Evolutionary conservation across 768 basidiomycete genomes (phyloP), one percentile per base, ranked within the genome.

Genomic region (Tulasnella sp.): DNA sequence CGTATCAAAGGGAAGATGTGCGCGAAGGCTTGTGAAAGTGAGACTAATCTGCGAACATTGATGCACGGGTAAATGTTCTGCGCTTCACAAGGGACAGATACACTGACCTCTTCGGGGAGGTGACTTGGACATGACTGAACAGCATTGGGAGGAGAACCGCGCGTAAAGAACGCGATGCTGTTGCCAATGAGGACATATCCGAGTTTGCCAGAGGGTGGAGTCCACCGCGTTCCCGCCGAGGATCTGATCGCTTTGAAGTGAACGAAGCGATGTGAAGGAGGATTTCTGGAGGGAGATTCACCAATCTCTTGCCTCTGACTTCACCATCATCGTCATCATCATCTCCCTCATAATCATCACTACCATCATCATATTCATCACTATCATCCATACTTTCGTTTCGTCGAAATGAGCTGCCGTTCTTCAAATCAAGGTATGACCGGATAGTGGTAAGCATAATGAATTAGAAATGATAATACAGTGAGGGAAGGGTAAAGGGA

Each of bases 251-350:
- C 49, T 51, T 51, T 39, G 49, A 27, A 1, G 35, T 31, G 40
- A 51, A 51, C 22, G 19, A 42, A 3, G 37, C 49, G 39, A 43
- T 51, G 49, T 51, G 35, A 22, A 42, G 39, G 28, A 51, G 20
- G 37, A 50, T n/a, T 28, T 50, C 48, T n/a, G 48, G 48, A n/a
- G 48, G 48, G 33, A 50, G 16, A 29, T 37, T 28, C 34, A 50
- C 27, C 2, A 50, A 19, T 15, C n/a, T n/a, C 39, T 16, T 16
- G n/a, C n/a, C n/a, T 40, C 39, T 40, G 27, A 16, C 5, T 10
- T 25, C 19, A 20, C n/a, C n/a, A 20, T 16, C 16, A 12, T 16
- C 34, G 34, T 12, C 16, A 12, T 35, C 34, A 35, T 12, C 16
- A 35, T 16, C 39, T 40, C 39, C 27, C n/a, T 40, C 19, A 16